Evolutionary conservation across 2,329 filamentous ascomycete genomes (phyloP).

Genomic region (Epichloe gansuensis): DNA sequence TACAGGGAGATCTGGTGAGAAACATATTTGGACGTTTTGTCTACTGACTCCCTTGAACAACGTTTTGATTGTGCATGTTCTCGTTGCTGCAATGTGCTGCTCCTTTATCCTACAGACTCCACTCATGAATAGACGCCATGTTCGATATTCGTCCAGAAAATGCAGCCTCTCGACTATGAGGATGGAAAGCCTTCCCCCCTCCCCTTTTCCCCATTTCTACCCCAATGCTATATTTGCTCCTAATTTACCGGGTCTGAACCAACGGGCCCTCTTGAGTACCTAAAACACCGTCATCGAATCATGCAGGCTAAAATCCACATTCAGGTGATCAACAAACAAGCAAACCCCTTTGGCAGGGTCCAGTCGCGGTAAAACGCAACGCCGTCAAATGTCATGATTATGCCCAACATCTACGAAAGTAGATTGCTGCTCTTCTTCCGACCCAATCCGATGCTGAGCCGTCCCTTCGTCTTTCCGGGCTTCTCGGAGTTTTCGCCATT

Average conservation of each 20-base stretch:
- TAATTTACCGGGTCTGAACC: background rate
- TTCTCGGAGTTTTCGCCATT: constrained; percentile 26
- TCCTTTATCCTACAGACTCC: background rate
- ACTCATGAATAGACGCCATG: background rate
- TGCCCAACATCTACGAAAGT: constrained; percentile 12
- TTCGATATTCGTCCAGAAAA: background rate
- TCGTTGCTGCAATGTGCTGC: background rate
- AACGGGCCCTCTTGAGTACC: background rate
- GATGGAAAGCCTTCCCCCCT: background rate
- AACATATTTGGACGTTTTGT: too few relatives aligned
- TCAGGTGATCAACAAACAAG: background rate
- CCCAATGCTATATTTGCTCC: background rate
- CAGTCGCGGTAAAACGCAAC: background rate
- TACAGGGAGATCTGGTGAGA: too few relatives aligned
- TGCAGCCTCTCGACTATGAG: background rate
- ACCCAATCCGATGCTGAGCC: constrained; percentile 55
- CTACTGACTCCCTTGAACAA: too few relatives aligned
- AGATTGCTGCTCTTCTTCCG: constrained; percentile 56
- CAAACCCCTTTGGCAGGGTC: too few relatives aligned
- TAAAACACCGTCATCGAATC: background rate
- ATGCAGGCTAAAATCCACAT: background rate
- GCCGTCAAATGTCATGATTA: constrained; percentile 8
- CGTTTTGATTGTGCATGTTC: too few relatives aligned
- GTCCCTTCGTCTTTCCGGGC: constrained; percentile 44
- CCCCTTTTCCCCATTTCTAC: background rate